Conservation (phyloP, 352 stramenopile species). For the Pythium scleroteichum region DNA sequence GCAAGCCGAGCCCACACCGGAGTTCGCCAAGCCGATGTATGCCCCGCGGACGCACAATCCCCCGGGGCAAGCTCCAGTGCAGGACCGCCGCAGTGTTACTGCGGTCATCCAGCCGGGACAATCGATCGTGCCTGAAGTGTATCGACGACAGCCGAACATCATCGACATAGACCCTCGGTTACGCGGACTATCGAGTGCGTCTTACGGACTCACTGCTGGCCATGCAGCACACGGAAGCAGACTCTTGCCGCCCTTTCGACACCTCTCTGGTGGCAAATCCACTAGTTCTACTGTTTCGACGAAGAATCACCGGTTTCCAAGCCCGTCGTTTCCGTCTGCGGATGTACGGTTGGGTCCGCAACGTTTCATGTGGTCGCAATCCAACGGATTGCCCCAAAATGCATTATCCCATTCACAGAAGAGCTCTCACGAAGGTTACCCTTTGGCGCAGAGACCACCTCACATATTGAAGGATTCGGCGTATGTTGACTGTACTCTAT, state of each 20-base stretch:
- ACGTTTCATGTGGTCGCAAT: background rate
- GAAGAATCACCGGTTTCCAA: background rate
- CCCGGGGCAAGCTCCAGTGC: background rate
- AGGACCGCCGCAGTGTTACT: constrained; percentile 1
- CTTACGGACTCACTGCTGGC: background rate
- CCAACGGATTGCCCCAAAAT: no score
- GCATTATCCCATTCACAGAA: no score
- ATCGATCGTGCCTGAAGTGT: constrained; percentile 26
- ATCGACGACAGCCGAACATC: constrained; percentile 6
- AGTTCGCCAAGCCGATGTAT: constrained; percentile 5
- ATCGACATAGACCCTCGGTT: constrained; percentile 13
- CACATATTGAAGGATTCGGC: no score
- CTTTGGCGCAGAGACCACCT: no score
- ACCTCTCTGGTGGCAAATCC: background rate
- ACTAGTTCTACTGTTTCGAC: background rate
- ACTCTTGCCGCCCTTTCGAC: background rate
- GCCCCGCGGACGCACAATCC: background rate
- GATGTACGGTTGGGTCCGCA: background rate
- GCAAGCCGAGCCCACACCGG: background rate
- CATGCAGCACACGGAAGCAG: background rate
- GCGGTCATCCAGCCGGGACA: constrained; percentile 26
- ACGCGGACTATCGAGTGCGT: background rate
- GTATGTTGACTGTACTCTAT: no score
- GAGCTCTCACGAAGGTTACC: no score
- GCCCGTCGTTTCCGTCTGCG: background rate